Conservation (phyloP, 129 eudicot genomes). For the Solidago caesia region DNA sequence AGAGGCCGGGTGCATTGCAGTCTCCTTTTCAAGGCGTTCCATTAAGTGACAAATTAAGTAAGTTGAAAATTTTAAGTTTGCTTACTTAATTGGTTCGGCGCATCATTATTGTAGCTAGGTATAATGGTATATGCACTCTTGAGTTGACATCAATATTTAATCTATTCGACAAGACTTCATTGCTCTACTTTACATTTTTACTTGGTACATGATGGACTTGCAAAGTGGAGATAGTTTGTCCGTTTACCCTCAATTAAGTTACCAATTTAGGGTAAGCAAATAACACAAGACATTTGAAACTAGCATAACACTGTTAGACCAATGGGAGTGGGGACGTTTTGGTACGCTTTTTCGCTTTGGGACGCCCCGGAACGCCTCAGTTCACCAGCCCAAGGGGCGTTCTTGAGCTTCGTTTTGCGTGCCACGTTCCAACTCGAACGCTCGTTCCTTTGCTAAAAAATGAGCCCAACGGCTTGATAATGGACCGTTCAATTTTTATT, state of each 20-base stretch:
- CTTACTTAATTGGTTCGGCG: slow-evolving; percentile 6
- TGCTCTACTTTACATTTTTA: not conserved
- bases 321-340: too few relatives aligned
- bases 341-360: too few relatives aligned
- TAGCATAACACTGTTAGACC: not conserved
- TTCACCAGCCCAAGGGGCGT: too few relatives aligned
- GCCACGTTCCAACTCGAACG: too few relatives aligned
- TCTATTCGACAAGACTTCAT: slow-evolving; percentile 26
- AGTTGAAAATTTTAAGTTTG: slow-evolving; percentile 14
- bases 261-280: not conserved
- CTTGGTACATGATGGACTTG: too few relatives aligned
- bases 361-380: too few relatives aligned
- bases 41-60: slow-evolving; percentile 16
- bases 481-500: too few relatives aligned
- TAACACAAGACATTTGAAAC: not conserved
- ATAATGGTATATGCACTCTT: slow-evolving; percentile 10
- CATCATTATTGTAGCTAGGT: slow-evolving; percentile 6
- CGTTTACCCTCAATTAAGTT: not conserved
- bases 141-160: slow-evolving; percentile 21
- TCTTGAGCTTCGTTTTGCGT: too few relatives aligned
- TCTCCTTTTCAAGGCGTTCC: slow-evolving; percentile 24
- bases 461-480: too few relatives aligned
- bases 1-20: slow-evolving; percentile 9
- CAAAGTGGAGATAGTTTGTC: not conserved
- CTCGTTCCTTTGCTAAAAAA: too few relatives aligned